Percentiles rank a stretch among this genome's conserved stretches.
Evolutionary conservation across 1,284 basidiomycete genomes (phyloP).

Genomic region (Sporisorium reilianum): DNA sequence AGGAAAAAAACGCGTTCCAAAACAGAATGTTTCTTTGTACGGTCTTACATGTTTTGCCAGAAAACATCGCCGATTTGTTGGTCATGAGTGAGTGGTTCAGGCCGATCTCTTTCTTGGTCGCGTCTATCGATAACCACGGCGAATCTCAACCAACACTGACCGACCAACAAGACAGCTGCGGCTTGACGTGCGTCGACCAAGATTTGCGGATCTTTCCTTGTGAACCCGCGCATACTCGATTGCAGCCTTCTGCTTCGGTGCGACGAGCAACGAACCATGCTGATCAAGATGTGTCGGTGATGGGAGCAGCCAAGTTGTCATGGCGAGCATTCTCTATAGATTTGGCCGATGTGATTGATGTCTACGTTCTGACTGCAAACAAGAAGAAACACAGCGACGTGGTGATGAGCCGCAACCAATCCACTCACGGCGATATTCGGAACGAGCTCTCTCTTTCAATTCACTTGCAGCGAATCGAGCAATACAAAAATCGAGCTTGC

Average conservation of each 20-base stretch:
- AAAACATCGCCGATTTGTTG: not conserved
- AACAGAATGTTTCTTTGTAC: not conserved
- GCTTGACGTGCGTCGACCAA: not conserved
- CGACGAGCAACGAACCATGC: not conserved
- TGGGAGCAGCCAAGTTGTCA: no score
- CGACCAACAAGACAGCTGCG: not conserved
- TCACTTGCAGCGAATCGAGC: not conserved
- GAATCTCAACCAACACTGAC: not conserved
- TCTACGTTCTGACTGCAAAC: not conserved
- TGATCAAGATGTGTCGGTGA: not conserved
- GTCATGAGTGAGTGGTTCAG: no score
- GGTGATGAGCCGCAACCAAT: no score
- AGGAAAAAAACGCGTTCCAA: not conserved
- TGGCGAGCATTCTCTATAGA: no score
- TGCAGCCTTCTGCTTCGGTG: not conserved
- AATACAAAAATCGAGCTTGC: slow-evolving; percentile 19
- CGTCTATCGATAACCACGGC: slow-evolving; percentile 1
- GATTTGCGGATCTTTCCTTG: not conserved
- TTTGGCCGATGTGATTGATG: not conserved
- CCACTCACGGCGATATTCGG: slow-evolving; percentile 34
- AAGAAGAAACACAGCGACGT: not conserved
- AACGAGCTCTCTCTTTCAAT: slow-evolving; percentile 4
- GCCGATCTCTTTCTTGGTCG: not conserved
- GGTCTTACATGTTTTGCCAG: not conserved
- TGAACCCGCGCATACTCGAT: not conserved